Conservation (phyloP, 2,329 filamentous ascomycete species). For the Furcasterigmium sp. region DNA sequence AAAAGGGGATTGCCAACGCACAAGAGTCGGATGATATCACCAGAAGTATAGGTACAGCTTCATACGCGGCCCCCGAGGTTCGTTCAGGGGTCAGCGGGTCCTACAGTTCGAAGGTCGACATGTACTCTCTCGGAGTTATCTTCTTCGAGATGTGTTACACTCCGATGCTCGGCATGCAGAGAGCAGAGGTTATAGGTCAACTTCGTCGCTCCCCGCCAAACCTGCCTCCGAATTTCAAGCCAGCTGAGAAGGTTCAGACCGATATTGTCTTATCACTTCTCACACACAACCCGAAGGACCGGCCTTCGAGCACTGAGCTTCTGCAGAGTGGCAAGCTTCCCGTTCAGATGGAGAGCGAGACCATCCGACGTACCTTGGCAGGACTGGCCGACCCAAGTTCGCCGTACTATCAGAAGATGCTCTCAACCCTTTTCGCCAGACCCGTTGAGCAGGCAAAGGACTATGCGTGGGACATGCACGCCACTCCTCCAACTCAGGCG, state of each 20-base stretch:
- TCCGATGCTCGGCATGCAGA: constrained; percentile 58
- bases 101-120: constrained; percentile 94
- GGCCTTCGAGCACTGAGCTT: constrained; percentile 78
- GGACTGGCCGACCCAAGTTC: constrained; percentile 78
- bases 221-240: constrained; percentile 69
- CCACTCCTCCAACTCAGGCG: constrained; percentile 43
- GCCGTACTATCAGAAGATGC: constrained; percentile 83
- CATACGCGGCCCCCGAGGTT: constrained; percentile 92
- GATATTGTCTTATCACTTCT: constrained; percentile 77
- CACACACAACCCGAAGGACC: constrained; percentile 74
- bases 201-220: constrained; percentile 63
- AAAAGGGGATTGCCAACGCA: constrained; percentile 38
- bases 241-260: constrained; percentile 65
- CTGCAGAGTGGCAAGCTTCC: constrained; percentile 83
- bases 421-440: constrained; percentile 76
- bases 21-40: constrained; percentile 61
- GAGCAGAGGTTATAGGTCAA: constrained; percentile 57
- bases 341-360: constrained; percentile 88
- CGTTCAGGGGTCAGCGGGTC: constrained; percentile 67
- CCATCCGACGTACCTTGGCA: constrained; percentile 75
- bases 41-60: constrained; percentile 68
- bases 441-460: constrained; percentile 76
- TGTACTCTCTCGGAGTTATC: constrained; percentile 96
- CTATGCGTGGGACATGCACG: constrained; percentile 69
- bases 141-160: constrained; percentile 96